Evolutionary conservation across 2,329 filamentous ascomycete species (phyloP).

Genomic region (Meredithiella fracta): DNA sequence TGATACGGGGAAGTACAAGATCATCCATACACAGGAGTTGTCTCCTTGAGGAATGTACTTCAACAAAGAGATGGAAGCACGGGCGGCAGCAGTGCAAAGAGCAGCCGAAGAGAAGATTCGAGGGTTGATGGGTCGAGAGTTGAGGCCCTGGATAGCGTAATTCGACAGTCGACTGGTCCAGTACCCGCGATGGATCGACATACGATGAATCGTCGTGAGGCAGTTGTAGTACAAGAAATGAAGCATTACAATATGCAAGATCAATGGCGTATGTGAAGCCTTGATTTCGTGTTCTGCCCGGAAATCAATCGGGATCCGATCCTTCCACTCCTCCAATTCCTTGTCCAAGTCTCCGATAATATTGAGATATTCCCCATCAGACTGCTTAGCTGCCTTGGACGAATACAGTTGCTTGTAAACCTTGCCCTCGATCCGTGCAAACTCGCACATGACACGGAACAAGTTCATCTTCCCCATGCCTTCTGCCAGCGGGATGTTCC

Average conservation of each 20-base stretch:
- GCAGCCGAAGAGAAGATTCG: slow-evolving; percentile 87
- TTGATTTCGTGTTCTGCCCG: slow-evolving; percentile 95
- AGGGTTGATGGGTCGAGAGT: slow-evolving; percentile 78
- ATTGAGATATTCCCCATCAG: slow-evolving; percentile 81
- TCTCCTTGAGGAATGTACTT: slow-evolving; percentile 95
- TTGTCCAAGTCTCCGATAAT: slow-evolving; percentile 90
- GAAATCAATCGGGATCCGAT: slow-evolving; percentile 85
- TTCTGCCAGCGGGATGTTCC: slow-evolving; percentile 79
- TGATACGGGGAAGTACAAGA: slow-evolving; percentile 92
- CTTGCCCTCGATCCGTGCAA: slow-evolving; percentile 79
- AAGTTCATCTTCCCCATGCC: slow-evolving; percentile 88
- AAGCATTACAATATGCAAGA: slow-evolving; percentile 81
- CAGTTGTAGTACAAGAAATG: slow-evolving; percentile 98
- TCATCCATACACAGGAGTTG: slow-evolving; percentile 88
- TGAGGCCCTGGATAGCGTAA: slow-evolving; percentile 86
- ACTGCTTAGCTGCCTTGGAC: slow-evolving; percentile 78
- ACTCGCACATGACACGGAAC: slow-evolving; percentile 82
- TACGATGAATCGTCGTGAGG: slow-evolving; percentile 90
- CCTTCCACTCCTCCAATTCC: slow-evolving; percentile 88
- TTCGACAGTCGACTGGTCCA: slow-evolving; percentile 94
- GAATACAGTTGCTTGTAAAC: slow-evolving; percentile 91
- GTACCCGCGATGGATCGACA: slow-evolving; percentile 95
- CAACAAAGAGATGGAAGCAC: slow-evolving; percentile 82
- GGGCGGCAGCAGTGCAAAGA: slow-evolving; percentile 78
- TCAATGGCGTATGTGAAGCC: slow-evolving; percentile 78